Evolutionary conservation across 495 filamentous ascomycete genomes (phyloP).

Genomic region (Daldinia grandis): DNA sequence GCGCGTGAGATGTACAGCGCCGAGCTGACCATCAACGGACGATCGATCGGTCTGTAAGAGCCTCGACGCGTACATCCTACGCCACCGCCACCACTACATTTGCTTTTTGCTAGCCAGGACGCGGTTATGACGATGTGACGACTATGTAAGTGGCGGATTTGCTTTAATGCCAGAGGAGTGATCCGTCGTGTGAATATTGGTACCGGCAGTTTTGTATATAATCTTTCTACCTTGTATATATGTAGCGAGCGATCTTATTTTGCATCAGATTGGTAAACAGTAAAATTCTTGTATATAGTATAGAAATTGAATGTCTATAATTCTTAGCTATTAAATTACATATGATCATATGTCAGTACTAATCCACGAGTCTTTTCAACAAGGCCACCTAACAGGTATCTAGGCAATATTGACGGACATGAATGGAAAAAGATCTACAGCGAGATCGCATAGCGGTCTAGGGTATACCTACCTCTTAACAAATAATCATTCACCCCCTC

Average conservation of each 20-base stretch:
- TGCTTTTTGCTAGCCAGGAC: background rate
- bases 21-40: slow-evolving; percentile 40
- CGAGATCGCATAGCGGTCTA: background rate
- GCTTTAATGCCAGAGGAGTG: background rate
- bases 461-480: background rate
- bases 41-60: slow-evolving; percentile 17
- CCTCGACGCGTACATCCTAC: too few relatives aligned
- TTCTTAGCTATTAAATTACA: background rate
- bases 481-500: background rate
- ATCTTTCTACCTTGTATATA: slow-evolving; percentile 3
- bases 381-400: background rate
- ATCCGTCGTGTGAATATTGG: slow-evolving; percentile 7
- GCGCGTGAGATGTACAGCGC: slow-evolving; percentile 40
- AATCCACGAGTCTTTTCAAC: too few relatives aligned
- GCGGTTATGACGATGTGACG: slow-evolving; percentile 5
- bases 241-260: background rate
- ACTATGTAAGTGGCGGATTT: background rate
- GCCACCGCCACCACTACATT: background rate
- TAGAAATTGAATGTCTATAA: background rate
- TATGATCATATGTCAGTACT: background rate
- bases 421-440: background rate
- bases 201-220: slow-evolving; percentile 27
- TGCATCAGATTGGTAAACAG: background rate
- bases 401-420: background rate
- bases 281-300: background rate